Conservation (phyloP, 2,329 filamentous ascomycete genomes). For the Trichocomaceae sp. region DNA sequence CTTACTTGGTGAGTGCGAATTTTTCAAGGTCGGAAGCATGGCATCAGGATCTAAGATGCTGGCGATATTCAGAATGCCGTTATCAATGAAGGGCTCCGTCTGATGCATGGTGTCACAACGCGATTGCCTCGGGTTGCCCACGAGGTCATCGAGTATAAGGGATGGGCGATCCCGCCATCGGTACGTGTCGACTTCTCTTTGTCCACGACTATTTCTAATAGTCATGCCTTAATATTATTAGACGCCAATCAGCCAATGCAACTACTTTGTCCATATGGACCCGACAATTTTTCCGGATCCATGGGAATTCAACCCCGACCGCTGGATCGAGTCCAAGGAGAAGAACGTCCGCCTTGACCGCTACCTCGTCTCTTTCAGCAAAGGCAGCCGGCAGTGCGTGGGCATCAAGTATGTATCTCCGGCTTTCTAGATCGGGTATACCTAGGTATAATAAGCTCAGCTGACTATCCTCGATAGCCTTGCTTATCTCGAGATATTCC, state of each 20-base stretch:
- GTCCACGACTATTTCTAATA: not conserved
- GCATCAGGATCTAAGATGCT: not conserved
- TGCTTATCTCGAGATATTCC: constrained; percentile 28
- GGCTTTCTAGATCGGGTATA: not conserved
- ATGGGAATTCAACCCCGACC: constrained; percentile 30
- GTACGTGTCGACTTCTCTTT: not conserved
- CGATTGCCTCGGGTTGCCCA: constrained; percentile 27
- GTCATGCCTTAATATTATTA: constrained; percentile 1
- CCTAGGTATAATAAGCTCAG: too few relatives aligned
- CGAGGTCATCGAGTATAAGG: constrained; percentile 24
- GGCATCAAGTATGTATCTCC: constrained; percentile 33
- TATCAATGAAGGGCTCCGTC: constrained; percentile 30
- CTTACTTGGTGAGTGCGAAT: constrained; percentile 28
- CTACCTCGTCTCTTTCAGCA: constrained; percentile 35
- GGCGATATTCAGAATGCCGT: constrained; percentile 20
- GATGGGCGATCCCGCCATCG: constrained; percentile 26
- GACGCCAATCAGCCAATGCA: constrained; percentile 35
- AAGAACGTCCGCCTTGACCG: constrained; percentile 28
- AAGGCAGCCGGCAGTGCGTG: constrained; percentile 41
- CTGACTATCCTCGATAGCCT: constrained; percentile 19
- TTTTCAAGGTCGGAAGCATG: too few relatives aligned
- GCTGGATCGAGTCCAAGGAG: constrained; percentile 30
- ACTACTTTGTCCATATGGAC: constrained; percentile 31
- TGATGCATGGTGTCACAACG: constrained; percentile 25
- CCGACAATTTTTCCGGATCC: constrained; percentile 33